phyloP scores from a whole-genome alignment of 2,329 filamentous ascomycete species.

The Pezicula rhizophila region DNA sequence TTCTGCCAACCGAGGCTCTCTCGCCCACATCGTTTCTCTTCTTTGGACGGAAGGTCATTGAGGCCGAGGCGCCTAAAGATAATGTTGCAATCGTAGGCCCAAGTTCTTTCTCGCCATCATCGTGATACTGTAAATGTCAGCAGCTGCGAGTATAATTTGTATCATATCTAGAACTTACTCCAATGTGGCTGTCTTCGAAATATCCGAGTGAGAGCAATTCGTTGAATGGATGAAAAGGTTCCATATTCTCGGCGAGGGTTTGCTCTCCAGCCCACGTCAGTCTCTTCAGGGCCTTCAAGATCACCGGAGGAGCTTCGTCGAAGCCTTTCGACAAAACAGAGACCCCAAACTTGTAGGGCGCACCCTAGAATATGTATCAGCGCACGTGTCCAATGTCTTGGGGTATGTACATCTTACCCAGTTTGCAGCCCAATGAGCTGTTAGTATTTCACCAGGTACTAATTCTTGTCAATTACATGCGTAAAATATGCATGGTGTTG shows the following conservation, averaged over 20 bases:
- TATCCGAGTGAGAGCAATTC: slow-evolving; percentile 59
- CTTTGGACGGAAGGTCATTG: slow-evolving; percentile 55
- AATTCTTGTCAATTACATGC: slow-evolving; percentile 18
- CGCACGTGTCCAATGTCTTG: not conserved
- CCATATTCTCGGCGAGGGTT: slow-evolving; percentile 26
- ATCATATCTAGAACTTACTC: slow-evolving; percentile 31
- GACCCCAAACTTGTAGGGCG: slow-evolving; percentile 61
- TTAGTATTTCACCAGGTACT: slow-evolving; percentile 37
- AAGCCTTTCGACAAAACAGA: slow-evolving; percentile 46
- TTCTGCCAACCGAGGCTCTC: slow-evolving; percentile 4
- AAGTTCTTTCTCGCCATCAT: slow-evolving; percentile 59
- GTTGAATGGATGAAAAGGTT: slow-evolving; percentile 45
- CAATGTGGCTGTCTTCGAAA: slow-evolving; percentile 52
- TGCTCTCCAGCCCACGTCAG: slow-evolving; percentile 48
- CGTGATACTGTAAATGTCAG: slow-evolving; percentile 45
- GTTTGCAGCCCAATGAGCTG: slow-evolving; percentile 47
- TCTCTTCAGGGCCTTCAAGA: slow-evolving; percentile 45
- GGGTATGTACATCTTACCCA: slow-evolving; percentile 31
- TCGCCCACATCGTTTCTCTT: slow-evolving; percentile 22
- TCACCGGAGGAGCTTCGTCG: slow-evolving; percentile 37
- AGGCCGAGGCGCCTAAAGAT: slow-evolving; percentile 51
- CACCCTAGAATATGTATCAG: slow-evolving; percentile 37
- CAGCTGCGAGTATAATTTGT: not conserved
- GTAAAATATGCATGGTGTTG: slow-evolving; percentile 3
- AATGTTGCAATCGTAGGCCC: slow-evolving; percentile 57